Evolutionary conservation across 768 basidiomycete species (phyloP).

Genomic region (Podaxis sp.): DNA sequence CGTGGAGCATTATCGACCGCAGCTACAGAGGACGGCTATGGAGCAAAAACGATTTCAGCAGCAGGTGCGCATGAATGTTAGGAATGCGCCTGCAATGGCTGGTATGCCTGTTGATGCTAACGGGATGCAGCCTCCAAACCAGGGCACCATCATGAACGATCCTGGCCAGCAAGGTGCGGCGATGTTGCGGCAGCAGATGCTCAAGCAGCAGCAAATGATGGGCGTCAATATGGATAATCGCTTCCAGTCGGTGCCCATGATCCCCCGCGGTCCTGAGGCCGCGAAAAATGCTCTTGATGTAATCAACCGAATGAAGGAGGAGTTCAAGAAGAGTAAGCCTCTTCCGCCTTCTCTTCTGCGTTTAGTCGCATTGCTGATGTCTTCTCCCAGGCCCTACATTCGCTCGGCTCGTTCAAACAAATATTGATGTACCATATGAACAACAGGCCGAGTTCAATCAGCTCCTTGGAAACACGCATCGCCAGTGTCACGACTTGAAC

Average conservation of each 20-base stretch:
- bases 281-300: slow-evolving; percentile 8
- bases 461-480: slow-evolving; percentile 49
- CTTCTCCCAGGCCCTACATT: slow-evolving; percentile 1
- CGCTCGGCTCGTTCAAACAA: slow-evolving; percentile 12
- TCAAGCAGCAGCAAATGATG: slow-evolving; percentile 13
- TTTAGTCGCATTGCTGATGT: slow-evolving; percentile 8
- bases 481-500: slow-evolving; percentile 48
- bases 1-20: slow-evolving; percentile 56
- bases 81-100: slow-evolving; percentile 16
- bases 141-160: slow-evolving; percentile 14
- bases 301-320: slow-evolving; percentile 13
- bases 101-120: slow-evolving; percentile 14
- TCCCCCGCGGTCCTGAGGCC: neutral
- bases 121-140: slow-evolving; percentile 13
- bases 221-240: neutral
- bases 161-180: slow-evolving; percentile 1
- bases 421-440: slow-evolving; percentile 45
- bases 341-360: neutral
- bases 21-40: slow-evolving; percentile 38
- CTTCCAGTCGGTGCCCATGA: slow-evolving; percentile 1
- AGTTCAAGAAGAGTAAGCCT: slow-evolving; percentile 21
- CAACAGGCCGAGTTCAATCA: slow-evolving; percentile 53
- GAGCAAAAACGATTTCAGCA: slow-evolving; percentile 40
- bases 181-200: slow-evolving; percentile 14
- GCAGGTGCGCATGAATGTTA: slow-evolving; percentile 23